Evolutionary conservation across 768 basidiomycete genomes (phyloP).

Genomic region (Termitomyces sp.): DNA sequence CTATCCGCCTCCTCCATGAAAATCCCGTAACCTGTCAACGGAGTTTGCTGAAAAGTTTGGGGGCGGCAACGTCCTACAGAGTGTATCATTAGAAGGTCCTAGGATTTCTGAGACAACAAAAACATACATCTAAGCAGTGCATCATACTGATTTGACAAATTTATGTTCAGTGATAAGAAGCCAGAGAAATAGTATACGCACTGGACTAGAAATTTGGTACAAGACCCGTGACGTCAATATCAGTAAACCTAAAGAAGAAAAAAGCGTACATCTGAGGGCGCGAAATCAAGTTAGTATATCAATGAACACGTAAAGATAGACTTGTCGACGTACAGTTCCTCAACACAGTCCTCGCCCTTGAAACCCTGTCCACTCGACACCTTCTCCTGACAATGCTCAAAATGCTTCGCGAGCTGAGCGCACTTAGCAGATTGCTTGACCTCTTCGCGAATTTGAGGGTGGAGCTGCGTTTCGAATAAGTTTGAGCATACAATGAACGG

Average conservation of each 20-base stretch:
- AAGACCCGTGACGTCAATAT: constrained; percentile 9
- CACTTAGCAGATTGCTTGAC: constrained; percentile 69
- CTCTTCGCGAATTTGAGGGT: constrained; percentile 72
- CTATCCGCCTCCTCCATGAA: neutral
- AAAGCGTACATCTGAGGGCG: constrained; percentile 29
- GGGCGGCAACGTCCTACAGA: constrained; percentile 52
- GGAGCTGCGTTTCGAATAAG: constrained; percentile 38
- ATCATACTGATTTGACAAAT: constrained; percentile 57
- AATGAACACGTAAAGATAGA: constrained; percentile 7
- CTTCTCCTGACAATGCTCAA: constrained; percentile 89
- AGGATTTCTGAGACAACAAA: constrained; percentile 21
- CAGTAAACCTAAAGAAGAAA: neutral
- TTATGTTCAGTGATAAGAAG: constrained; percentile 3
- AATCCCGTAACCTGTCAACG: constrained; percentile 28
- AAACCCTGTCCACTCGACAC: constrained; percentile 78
- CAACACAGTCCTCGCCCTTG: constrained; percentile 90
- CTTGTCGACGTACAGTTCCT: constrained; percentile 71
- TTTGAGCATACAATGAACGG: neutral
- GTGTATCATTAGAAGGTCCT: constrained; percentile 21
- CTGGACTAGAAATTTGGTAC: constrained; percentile 48
- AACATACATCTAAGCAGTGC: constrained; percentile 86
- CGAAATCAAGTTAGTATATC: constrained; percentile 6
- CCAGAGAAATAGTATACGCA: constrained; percentile 20
- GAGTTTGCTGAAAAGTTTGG: constrained; percentile 81
- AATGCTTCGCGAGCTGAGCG: constrained; percentile 70